Percentiles rank a stretch among this genome's conserved stretches.
phyloP scores from a whole-genome alignment of 2,329 filamentous ascomycete species.

The Hypoxylon sp. region DNA sequence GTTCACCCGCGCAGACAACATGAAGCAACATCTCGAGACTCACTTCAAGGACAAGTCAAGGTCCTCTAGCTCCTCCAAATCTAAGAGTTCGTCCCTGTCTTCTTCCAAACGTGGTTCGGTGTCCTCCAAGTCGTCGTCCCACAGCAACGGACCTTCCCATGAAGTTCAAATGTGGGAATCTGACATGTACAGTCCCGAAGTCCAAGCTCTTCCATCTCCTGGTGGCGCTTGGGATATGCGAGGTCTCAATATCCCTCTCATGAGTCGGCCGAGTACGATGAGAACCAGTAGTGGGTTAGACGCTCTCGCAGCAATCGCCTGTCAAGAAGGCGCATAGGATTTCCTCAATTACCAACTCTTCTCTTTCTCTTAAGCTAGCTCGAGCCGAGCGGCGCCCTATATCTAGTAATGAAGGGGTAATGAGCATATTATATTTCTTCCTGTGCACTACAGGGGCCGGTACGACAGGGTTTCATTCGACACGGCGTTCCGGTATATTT shows the following conservation, averaged over 20 bases:
- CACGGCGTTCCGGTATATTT: slow-evolving; percentile 47
- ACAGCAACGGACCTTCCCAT: slow-evolving; percentile 51
- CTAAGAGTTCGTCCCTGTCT: slow-evolving; percentile 50
- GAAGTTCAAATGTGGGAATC: slow-evolving; percentile 60
- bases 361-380: slow-evolving; percentile 22
- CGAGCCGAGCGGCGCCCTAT: slow-evolving; percentile 21
- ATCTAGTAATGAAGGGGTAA: slow-evolving; percentile 38
- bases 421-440: slow-evolving; percentile 29
- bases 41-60: slow-evolving; percentile 76
- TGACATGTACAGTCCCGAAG: slow-evolving; percentile 57
- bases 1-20: slow-evolving; percentile 87
- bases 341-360: slow-evolving; percentile 39
- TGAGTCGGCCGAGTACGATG: slow-evolving; percentile 60
- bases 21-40: slow-evolving; percentile 87
- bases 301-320: slow-evolving; percentile 68
- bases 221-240: slow-evolving; percentile 64
- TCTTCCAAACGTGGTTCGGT: slow-evolving; percentile 53
- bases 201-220: slow-evolving; percentile 57
- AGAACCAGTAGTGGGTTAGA: slow-evolving; percentile 68
- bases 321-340: slow-evolving; percentile 61
- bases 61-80: slow-evolving; percentile 57
- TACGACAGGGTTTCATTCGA: slow-evolving; percentile 32
- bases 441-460: slow-evolving; percentile 25
- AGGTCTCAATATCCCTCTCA: slow-evolving; percentile 61
- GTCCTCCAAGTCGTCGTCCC: slow-evolving; percentile 53